Base-by-base conservation (phyloP, 1,284 basidiomycete genomes). In the Moesziomyces sp. region DNA sequence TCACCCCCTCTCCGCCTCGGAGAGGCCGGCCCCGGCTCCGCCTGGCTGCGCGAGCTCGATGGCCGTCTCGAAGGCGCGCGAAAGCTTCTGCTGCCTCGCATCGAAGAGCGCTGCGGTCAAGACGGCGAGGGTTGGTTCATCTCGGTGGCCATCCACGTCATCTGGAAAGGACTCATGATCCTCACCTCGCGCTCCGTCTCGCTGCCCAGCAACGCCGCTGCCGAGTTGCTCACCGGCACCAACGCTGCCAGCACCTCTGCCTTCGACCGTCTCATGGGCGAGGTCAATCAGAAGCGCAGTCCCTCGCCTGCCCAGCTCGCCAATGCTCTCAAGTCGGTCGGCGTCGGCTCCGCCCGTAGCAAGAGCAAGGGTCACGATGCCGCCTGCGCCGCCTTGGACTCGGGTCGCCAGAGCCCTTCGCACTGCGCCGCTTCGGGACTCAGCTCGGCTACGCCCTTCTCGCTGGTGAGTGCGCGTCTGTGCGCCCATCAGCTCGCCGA, bases 101-200 rank as follows among this genome's bases (percentile, higher is more conserved):
- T 83, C 50, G 78, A 76, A 24, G 79, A 77, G 49, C 63, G 80
- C 18, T 81, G 79, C 34, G 78, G 79, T 19, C 70, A 80, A 35
- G 80, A 82, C 52, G 82, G 82, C 35, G 79, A 81, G 19, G 81
- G 76, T 2, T 83, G 82, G 82, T 82, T 80, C 68, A 81, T 82
- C 53, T 80, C 80, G 9, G 78, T 83, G 6, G 81, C 80, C 19
- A 78, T 80, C 23, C 79, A 83, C 51, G 34, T 74, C 46, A 79
- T 83, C 58, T 83, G 82, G 82, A 83, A 83, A 42, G 82, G 78
- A 9, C 69, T 83, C 5, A 46, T 83, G 48, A 60, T 77, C 44
- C 68, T 83, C 35, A 81, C 79, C 18, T 66, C 80, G 2, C 67
- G 78, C 21, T 76, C 70, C 16, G 76, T 79, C 30, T 66, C 67